Percentiles rank a stretch among this genome's conserved stretches.
These are phyloP conservation scores for Debaryomyces robertsiae DNA, from an alignment of 1,139 yeast species.

Conservation along the genomic window DNA sequence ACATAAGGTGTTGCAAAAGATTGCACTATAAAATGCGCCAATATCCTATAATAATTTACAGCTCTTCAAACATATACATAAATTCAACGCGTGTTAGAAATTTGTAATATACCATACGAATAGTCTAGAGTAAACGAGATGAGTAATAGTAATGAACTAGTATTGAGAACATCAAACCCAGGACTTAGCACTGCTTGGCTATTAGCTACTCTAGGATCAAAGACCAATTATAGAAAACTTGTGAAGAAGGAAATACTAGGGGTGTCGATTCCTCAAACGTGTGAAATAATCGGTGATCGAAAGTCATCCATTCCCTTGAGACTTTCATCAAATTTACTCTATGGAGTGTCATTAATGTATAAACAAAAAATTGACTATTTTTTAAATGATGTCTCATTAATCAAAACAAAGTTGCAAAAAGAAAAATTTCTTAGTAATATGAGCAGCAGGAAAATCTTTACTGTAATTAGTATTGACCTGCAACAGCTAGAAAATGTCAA, in stretches of 20 bases:
- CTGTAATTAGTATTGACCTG: slow-evolving; percentile 4
- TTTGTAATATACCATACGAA: too few species aligned
- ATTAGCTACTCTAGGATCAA: slow-evolving; percentile 49
- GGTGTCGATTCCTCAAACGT: slow-evolving; percentile 51
- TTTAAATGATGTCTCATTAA: slow-evolving; percentile 33
- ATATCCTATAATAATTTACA: background rate
- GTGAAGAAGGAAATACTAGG: slow-evolving; percentile 40
- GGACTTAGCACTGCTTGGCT: slow-evolving; percentile 29
- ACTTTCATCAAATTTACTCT: slow-evolving; percentile 51
- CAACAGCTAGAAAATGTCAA: slow-evolving; percentile 2
- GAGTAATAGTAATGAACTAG: slow-evolving; percentile 3
- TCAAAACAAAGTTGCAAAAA: slow-evolving; percentile 30
- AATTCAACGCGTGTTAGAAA: too few species aligned
- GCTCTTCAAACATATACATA: background rate
- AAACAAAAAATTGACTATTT: slow-evolving; percentile 52
- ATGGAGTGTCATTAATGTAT: slow-evolving; percentile 60
- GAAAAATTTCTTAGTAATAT: slow-evolving; percentile 16
- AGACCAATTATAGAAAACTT: slow-evolving; percentile 26
- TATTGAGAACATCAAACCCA: slow-evolving; percentile 6
- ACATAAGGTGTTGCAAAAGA: too few species aligned
- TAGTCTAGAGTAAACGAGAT: background rate
- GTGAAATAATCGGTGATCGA: slow-evolving; percentile 34
- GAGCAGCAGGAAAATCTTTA: slow-evolving; percentile 10
- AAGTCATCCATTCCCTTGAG: slow-evolving; percentile 39
- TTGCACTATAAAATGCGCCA: slow-evolving; percentile 3